Percentiles rank a stretch among this genome's conserved stretches.
Conservation (phyloP, 208 protist species). For the Trypanosoma mega region DNA sequence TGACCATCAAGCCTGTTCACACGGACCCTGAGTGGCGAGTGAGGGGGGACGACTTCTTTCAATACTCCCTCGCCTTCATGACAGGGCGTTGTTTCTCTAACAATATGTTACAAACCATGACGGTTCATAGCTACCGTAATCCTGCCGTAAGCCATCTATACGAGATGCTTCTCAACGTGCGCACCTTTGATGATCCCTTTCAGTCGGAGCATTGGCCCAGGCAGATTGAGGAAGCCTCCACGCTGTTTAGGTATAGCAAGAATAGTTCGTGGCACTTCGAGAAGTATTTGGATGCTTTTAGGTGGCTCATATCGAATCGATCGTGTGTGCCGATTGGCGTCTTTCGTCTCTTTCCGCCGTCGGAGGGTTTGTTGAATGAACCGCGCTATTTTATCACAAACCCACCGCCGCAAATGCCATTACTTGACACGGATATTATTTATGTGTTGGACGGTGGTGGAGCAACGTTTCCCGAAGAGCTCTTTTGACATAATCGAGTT, state of each 20-base stretch:
- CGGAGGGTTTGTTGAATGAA: slow-evolving; percentile 44
- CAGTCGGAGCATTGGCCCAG: slow-evolving; percentile 61
- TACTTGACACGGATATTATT: slow-evolving; percentile 79
- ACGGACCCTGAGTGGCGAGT: slow-evolving; percentile 64
- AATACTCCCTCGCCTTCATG: slow-evolving; percentile 87
- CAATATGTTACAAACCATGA: slow-evolving; percentile 79
- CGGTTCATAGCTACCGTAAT: slow-evolving; percentile 78
- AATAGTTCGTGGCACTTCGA: slow-evolving; percentile 70
- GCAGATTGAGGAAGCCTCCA: slow-evolving; percentile 36
- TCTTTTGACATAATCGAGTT: too few relatives aligned
- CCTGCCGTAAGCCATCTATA: slow-evolving; percentile 70
- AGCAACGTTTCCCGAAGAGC: too few relatives aligned
- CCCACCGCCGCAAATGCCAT: slow-evolving; percentile 61
- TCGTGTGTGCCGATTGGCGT: slow-evolving; percentile 81
- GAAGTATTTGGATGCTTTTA: slow-evolving; percentile 79
- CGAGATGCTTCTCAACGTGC: slow-evolving; percentile 73
- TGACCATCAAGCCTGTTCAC: slow-evolving; percentile 77
- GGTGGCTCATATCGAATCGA: slow-evolving; percentile 63
- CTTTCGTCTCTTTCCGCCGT: slow-evolving; percentile 70
- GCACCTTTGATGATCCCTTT: slow-evolving; percentile 61
- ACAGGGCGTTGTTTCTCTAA: slow-evolving; percentile 87
- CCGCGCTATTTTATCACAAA: slow-evolving; percentile 89
- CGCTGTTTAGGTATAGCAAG: slow-evolving; percentile 73
- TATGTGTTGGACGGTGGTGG: too few relatives aligned
- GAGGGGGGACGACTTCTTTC: slow-evolving; percentile 74